Conservation (phyloP, 768 basidiomycete genomes). For the Boletellus ananiceps region DNA sequence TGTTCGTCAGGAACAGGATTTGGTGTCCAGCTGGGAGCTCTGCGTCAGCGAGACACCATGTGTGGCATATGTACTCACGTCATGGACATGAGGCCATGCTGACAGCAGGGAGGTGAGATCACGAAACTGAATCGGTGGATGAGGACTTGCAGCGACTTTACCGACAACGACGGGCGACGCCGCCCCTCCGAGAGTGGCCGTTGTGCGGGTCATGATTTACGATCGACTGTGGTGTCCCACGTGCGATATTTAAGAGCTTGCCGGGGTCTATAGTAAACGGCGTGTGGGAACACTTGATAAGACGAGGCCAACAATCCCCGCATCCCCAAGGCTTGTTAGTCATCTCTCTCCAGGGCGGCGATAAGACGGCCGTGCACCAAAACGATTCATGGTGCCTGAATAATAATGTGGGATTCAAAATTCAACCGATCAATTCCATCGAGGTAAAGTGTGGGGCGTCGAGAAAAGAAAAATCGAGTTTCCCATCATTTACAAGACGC, state of each 20-base stretch:
- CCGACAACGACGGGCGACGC: no score
- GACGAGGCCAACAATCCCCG: no score
- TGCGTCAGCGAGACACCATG: neutral
- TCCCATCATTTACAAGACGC: constrained; percentile 17
- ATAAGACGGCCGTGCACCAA: neutral
- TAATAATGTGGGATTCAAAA: neutral
- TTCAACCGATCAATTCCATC: constrained; percentile 13
- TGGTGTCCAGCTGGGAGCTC: constrained; percentile 36
- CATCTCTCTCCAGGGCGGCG: no score
- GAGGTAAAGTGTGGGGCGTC: constrained; percentile 12
- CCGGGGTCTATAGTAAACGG: no score
- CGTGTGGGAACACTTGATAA: no score
- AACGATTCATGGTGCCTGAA: neutral
- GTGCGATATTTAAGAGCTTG: no score
- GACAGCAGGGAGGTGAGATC: neutral
- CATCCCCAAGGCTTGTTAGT: no score
- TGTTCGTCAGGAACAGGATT: constrained; percentile 49
- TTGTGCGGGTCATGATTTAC: no score
- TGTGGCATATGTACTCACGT: constrained; percentile 5
- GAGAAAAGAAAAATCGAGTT: constrained; percentile 28
- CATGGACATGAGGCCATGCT: constrained; percentile 47
- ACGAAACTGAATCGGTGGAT: neutral
- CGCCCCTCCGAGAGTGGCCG: no score
- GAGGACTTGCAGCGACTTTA: no score
- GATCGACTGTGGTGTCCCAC: no score